Base-by-base conservation (phyloP, 1,284 basidiomycete genomes). In the Boletellus deceptivus region DNA sequence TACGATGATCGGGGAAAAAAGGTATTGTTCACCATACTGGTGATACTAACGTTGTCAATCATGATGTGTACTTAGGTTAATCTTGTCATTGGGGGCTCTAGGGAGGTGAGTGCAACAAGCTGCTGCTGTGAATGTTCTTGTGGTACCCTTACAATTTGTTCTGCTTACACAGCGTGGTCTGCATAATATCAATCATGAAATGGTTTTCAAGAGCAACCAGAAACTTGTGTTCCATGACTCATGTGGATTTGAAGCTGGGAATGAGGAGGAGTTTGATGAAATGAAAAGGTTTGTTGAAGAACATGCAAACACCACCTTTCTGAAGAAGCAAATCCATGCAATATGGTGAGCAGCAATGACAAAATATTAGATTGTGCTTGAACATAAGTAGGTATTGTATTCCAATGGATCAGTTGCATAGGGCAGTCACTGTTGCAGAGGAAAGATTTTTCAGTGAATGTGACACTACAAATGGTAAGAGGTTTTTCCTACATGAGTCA, bases 401-500 rank as follows among this genome's bases (percentile, higher is more conserved):
- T 20, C 24, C 47, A 27, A 48, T 48, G 47, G 47, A 48, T 34
- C 18, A 48, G 16, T 17, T 27, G 17, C 27, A 43, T 9, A 16
- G 34, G 9, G 40, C 40, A 4, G 5, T 48, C 6, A 8, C n/a
- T 10, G 10, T 14, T 13, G 33, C 47, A 14, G 47, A 48, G 14
- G 47, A 48, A 22, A 48, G 8, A 24, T 48, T 48, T 10, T 48
- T 48, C 18, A 22, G 4, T 27, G 40, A 48, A 17, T 48, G 47
- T 43, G 18, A 48, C 27, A 24, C 40, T 14, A 24, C 25, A 25
- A 42, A 37, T 36, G n/a, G 47, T 36, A 22, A 47, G 37, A 9
- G 9, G 2, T 17, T 36, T 11, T 36, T 1, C 13, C 3, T 24
- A n/a, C 17, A 5, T 18, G 25, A 18, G 18, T 13, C 11, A 6